phyloP scores from a whole-genome alignment of 169 alveolate genomes.

The Hammondia hammondi region DNA sequence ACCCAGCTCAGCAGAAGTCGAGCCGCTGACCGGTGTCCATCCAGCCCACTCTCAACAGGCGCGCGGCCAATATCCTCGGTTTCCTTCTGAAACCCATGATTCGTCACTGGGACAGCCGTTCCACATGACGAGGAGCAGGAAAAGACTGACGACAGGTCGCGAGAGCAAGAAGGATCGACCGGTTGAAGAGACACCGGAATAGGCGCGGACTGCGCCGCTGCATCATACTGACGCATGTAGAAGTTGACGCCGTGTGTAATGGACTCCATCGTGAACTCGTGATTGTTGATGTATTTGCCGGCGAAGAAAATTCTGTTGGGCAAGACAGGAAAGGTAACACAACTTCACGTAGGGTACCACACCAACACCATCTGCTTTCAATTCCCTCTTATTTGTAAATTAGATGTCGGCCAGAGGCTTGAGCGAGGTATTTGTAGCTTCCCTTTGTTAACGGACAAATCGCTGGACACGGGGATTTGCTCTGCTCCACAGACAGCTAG shows the following conservation, averaged over 20 bases:
- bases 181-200: slow-evolving; percentile 18
- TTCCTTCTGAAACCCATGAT: not conserved
- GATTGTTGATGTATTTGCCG: slow-evolving; percentile 89
- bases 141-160: too few relatives aligned
- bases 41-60: not conserved
- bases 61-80: not conserved
- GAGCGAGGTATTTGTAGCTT: too few relatives aligned
- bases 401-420: too few relatives aligned
- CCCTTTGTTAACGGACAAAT: too few relatives aligned
- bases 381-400: not conserved
- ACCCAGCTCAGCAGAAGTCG: not conserved
- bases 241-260: slow-evolving; percentile 81
- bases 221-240: slow-evolving; percentile 70
- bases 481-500: too few relatives aligned
- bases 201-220: slow-evolving; percentile 49
- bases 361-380: not conserved
- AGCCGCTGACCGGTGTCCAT: not conserved
- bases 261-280: slow-evolving; percentile 86
- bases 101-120: too few relatives aligned
- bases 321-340: not conserved
- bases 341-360: not conserved
- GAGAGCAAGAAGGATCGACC: not conserved
- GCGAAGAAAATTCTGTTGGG: slow-evolving; percentile 82
- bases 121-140: too few relatives aligned
- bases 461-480: too few relatives aligned